Evolutionary conservation across 139 green algal genomes (phyloP).

Genomic region (Picochlorum sp.): DNA sequence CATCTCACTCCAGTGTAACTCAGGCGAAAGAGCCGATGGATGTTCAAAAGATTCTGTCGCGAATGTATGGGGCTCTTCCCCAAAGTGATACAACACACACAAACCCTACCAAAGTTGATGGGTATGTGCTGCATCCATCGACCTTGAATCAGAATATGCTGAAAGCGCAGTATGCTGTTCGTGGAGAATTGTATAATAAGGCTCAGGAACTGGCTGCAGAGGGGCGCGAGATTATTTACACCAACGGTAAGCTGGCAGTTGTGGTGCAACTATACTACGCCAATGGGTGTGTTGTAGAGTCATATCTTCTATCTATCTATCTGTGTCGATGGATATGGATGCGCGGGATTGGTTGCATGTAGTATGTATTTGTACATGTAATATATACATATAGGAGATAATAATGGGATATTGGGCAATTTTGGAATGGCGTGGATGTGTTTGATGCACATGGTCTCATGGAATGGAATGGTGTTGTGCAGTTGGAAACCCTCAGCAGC

Average conservation of each 20-base stretch:
- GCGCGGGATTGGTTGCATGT: too few relatives aligned
- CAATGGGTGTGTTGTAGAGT: background rate
- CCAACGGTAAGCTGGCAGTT: slow-evolving; percentile 52
- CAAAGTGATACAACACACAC: background rate
- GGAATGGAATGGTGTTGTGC: too few relatives aligned
- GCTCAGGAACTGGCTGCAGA: slow-evolving; percentile 66
- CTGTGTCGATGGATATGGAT: too few relatives aligned
- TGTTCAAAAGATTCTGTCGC: background rate
- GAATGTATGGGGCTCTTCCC: background rate
- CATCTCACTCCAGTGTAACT: background rate
- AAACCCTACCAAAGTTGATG: slow-evolving; percentile 5
- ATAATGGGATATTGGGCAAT: too few relatives aligned
- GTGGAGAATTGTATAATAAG: slow-evolving; percentile 83
- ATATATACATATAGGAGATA: too few relatives aligned
- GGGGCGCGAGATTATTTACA: slow-evolving; percentile 90
- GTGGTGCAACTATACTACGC: background rate
- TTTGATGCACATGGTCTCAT: too few relatives aligned
- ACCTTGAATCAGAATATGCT: slow-evolving; percentile 70
- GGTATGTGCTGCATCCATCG: slow-evolving; percentile 65
- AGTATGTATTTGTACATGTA: too few relatives aligned
- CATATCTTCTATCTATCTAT: too few relatives aligned
- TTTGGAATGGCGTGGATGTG: too few relatives aligned
- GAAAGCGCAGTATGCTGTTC: slow-evolving; percentile 74
- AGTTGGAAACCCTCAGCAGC: slow-evolving; percentile 89
- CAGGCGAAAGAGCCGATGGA: background rate